Evolutionary conservation across 352 stramenopile genomes (phyloP).

Genomic region (Pseudoperonospora humuli): DNA sequence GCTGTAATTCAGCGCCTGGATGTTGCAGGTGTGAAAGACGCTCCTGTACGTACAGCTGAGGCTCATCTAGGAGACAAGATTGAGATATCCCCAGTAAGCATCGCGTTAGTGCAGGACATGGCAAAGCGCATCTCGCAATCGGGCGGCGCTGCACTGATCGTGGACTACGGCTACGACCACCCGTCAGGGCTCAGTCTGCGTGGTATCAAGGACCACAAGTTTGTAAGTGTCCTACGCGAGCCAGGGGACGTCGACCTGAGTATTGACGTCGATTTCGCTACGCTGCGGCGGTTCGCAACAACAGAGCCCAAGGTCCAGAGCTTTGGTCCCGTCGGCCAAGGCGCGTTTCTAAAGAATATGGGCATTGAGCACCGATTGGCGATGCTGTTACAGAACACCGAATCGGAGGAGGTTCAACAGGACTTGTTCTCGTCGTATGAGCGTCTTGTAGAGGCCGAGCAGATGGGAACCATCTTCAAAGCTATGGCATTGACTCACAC

Average conservation of each 20-base stretch:
- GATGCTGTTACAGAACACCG: constrained; percentile 82
- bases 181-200: constrained; percentile 86
- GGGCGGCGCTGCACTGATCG: constrained; percentile 84
- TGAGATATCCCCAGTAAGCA: constrained; percentile 90
- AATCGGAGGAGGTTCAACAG: constrained; percentile 70
- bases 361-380: constrained; percentile 90
- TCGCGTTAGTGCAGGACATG: constrained; percentile 90
- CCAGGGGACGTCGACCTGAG: constrained; percentile 90
- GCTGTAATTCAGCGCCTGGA: constrained; percentile 37
- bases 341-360: constrained; percentile 92
- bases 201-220: constrained; percentile 91
- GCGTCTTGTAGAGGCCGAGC: constrained; percentile 84
- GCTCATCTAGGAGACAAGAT: constrained; percentile 82
- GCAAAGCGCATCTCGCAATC: constrained; percentile 77
- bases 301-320: constrained; percentile 49
- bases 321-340: constrained; percentile 87
- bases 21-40: constrained; percentile 29
- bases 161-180: constrained; percentile 94
- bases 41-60: constrained; percentile 40
- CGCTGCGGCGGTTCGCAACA: constrained; percentile 60
- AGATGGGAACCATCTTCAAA: constrained; percentile 94
- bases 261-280: constrained; percentile 86
- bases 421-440: constrained; percentile 89
- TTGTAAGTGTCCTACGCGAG: constrained; percentile 89
- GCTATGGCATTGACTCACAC: constrained; percentile 83